Evolutionary conservation across 225 moss, liverwort and hornwort genomes (phyloP), one percentile per base, ranked within the genome.

Genomic region (Antitrichia curtipendula): DNA sequence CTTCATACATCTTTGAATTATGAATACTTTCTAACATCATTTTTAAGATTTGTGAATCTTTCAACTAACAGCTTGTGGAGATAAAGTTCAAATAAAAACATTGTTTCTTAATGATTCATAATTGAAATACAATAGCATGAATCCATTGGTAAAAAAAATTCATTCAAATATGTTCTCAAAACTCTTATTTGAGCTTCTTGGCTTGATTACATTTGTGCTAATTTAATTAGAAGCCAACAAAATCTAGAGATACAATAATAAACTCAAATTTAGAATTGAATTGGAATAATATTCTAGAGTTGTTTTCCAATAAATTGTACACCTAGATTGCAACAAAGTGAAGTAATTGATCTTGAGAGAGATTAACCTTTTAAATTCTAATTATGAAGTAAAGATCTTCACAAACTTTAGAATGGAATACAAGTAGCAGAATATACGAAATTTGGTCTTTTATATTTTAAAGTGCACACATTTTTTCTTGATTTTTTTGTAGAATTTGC

Each of bases 41-140:
- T 27, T 27, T 2, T 0, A 15, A 0, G 0, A 25, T 9, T 71
- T 72, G 10, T 28, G 0, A 6, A 45, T 45, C 28, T 71, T 41
- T 28, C 43, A 43, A 16, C 5, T 9, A 71, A 27, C 16, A 71
- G 9, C 28, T 43, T 71, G 8, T 8, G 4, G 7, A 5, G 0
- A 27, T 4, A 25, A 18, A 70, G 11, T n/a, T 43, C 3, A 25
- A 41, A 45, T 28, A 9, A 47, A 6, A 29, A 29, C 4, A 47
- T 11, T 29, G 29, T 45, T 17, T 47, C 1, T 47, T 0, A 0
- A 7, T 10, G 16, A 73, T 29, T 73, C 0, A 0, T 47, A 47
- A 18, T 47, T 47, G 4, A 47, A 52, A 6, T 34, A 52, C 0
- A 3, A 50, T 50, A 22, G 20, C 4, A 52, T 9, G 1, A 20